Evolutionary conservation across 179 eudicot species (phyloP), one percentile per base, ranked within the genome.

Genomic region (Silene noctiflora): DNA sequence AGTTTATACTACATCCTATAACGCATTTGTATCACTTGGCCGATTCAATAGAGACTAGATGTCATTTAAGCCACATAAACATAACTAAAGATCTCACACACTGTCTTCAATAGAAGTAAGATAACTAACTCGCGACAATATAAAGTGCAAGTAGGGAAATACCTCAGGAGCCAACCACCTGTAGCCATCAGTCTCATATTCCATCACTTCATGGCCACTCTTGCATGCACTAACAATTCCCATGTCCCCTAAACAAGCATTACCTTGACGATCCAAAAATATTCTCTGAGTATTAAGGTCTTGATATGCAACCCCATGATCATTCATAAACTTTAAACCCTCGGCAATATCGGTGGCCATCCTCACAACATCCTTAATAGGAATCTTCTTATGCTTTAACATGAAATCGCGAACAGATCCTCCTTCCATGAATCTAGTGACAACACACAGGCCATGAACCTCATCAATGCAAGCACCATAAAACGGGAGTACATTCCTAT

Each of bases 161-260:
- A 94, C 98, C 98, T 94, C 98, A 12, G 98, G 98, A 83, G 98
- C 98, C 58, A 94, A 87, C 98, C 98, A 94, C 70, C 96, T 84
- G 74, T 90, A 94, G 75, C 98, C 98, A 78, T 92, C 98, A 61
- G 98, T 94, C 81, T 94, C 98, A 71, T 94, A 94, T 24, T 94
- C 98, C 97, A 91, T 90, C 0, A 91, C 91, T 64, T 94, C 98
- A 53, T 91, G 89, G 44, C 76, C 67, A 78, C 88, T 87, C 79
- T 89, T 91, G 85, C 96, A 87, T n/a, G 95, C 95, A 74, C 87
- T 80, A 65, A 92, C 91, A 48, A 94, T 88, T 44, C 98, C 98
- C 96, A 94, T 84, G 75, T 94, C 98, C 48, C 97, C 97, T 82
- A 94, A 86, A 76, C 93, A 94, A 77, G 96, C 97, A 80, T 91